A percentile compares a stretch with the other conserved stretches of the same genome.
phyloP scores from a whole-genome alignment of 768 basidiomycete genomes.

The Phlebiopsis gigantea region DNA sequence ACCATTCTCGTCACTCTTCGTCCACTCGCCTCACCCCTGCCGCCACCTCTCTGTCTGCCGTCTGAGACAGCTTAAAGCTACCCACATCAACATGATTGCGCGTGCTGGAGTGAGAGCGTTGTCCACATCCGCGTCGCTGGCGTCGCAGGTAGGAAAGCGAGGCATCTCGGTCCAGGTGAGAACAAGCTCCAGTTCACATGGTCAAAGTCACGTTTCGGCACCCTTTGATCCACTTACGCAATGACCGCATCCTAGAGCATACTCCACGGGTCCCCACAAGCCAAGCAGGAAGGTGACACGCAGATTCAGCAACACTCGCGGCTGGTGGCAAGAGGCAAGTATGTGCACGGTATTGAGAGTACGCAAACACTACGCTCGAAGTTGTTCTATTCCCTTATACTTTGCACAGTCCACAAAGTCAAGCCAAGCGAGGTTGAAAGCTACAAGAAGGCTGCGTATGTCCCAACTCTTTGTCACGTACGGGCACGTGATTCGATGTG shows the following conservation, averaged over 20 bases:
- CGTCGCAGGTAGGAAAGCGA: slow-evolving; percentile 13
- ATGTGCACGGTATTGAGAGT: slow-evolving; percentile 89
- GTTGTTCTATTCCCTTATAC: slow-evolving; percentile 5
- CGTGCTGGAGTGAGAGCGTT: slow-evolving; percentile 17
- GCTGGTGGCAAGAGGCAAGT: slow-evolving; percentile 90
- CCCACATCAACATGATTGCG: slow-evolving; percentile 17
- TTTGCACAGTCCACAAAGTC: slow-evolving; percentile 69
- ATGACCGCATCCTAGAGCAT: slow-evolving; percentile 48
- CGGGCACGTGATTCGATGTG: background rate
- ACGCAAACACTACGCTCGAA: slow-evolving; percentile 23
- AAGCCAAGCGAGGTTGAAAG: slow-evolving; percentile 74
- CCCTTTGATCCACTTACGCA: background rate
- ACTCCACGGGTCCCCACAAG: slow-evolving; percentile 91
- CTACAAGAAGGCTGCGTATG: slow-evolving; percentile 88
- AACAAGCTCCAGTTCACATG: slow-evolving; percentile 5
- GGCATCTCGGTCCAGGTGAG: slow-evolving; percentile 30
- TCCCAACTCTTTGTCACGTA: slow-evolving; percentile 8
- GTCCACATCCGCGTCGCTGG: slow-evolving; percentile 13
- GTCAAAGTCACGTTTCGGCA: too few species aligned
- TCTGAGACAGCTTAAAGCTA: background rate
- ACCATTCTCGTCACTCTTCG: background rate
- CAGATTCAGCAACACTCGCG: slow-evolving; percentile 80
- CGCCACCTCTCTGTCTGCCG: background rate
- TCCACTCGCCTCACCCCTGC: background rate
- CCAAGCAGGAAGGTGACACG: slow-evolving; percentile 75